phyloP scores from a whole-genome alignment of 169 alveolate genomes.

The Theileria sp. region DNA sequence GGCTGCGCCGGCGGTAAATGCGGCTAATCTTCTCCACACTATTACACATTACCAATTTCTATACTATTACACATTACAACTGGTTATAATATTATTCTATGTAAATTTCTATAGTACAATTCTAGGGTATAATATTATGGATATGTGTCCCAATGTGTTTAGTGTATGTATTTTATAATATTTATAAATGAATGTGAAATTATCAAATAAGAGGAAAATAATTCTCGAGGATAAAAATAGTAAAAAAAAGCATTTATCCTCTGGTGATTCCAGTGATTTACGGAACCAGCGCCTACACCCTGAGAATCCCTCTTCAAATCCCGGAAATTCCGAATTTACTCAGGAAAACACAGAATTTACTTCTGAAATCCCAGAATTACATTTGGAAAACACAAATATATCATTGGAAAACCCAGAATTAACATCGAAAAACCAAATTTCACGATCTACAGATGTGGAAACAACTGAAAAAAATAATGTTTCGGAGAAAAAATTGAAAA shows the following conservation, averaged over 20 bases:
- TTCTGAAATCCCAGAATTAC: neutral
- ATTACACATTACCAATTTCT: too few relatives aligned
- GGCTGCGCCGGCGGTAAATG: constrained; percentile 95
- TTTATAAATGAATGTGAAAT: neutral
- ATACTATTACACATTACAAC: too few relatives aligned
- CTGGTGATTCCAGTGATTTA: neutral
- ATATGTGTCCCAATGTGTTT: too few relatives aligned
- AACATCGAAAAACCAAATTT: neutral
- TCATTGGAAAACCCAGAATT: too few relatives aligned
- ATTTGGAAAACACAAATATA: too few relatives aligned
- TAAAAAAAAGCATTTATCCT: neutral
- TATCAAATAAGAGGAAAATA: neutral
- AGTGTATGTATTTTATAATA: too few relatives aligned
- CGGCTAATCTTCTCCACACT: constrained; percentile 68
- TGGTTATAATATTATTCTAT: too few relatives aligned
- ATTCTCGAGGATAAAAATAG: neutral
- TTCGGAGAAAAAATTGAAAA: constrained; percentile 19
- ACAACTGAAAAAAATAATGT: neutral
- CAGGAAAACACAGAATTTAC: too few relatives aligned
- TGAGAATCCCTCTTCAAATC: neutral
- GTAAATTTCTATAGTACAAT: too few relatives aligned
- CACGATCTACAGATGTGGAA: neutral
- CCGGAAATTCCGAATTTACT: neutral
- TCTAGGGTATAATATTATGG: too few relatives aligned
- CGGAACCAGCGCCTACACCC: neutral